Percentiles rank a stretch among this genome's conserved stretches.
Evolutionary conservation across 2,329 filamentous ascomycete genomes (phyloP).

Genomic region (Gyromitra esculenta): DNA sequence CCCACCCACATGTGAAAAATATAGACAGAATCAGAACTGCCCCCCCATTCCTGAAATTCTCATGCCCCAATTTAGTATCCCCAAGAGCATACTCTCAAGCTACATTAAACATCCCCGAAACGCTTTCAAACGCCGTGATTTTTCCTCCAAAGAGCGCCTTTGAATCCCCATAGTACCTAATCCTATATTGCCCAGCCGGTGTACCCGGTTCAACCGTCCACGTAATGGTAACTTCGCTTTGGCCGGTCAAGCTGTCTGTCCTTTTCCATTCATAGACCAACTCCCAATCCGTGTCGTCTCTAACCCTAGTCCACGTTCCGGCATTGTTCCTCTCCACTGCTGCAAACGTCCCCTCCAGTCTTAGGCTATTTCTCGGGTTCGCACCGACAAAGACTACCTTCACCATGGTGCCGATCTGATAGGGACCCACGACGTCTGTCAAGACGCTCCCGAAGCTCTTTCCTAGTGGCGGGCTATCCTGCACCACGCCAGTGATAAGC

Average conservation of each 20-base stretch:
- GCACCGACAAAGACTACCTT: constrained; percentile 80
- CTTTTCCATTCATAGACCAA: constrained; percentile 83
- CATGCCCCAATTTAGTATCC: constrained; percentile 38
- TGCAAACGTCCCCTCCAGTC: constrained; percentile 79
- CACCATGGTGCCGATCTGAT: constrained; percentile 70
- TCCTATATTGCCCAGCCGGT: constrained; percentile 73
- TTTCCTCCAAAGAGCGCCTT: constrained; percentile 71
- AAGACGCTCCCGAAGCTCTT: constrained; percentile 76
- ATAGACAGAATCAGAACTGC: constrained; percentile 26
- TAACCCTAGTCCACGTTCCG: constrained; percentile 71
- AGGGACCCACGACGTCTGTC: constrained; percentile 67
- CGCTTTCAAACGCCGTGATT: constrained; percentile 75
- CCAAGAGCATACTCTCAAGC: constrained; percentile 35
- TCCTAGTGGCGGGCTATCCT: constrained; percentile 73
- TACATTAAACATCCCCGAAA: constrained; percentile 67
- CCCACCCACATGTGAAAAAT: constrained; percentile 37
- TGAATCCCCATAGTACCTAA: constrained; percentile 85
- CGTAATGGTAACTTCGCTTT: constrained; percentile 78
- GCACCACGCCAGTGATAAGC: constrained; percentile 82
- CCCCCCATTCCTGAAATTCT: constrained; percentile 5
- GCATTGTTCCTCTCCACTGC: constrained; percentile 73
- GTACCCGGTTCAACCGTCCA: constrained; percentile 76
- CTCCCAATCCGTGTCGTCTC: constrained; percentile 83
- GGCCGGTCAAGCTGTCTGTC: constrained; percentile 73
- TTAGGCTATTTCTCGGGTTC: constrained; percentile 88